Percentiles rank a stretch among this genome's conserved stretches.
phyloP scores from a whole-genome alignment of 176 grass and related monocot genomes.

The Eremochloa ophiuroides region DNA sequence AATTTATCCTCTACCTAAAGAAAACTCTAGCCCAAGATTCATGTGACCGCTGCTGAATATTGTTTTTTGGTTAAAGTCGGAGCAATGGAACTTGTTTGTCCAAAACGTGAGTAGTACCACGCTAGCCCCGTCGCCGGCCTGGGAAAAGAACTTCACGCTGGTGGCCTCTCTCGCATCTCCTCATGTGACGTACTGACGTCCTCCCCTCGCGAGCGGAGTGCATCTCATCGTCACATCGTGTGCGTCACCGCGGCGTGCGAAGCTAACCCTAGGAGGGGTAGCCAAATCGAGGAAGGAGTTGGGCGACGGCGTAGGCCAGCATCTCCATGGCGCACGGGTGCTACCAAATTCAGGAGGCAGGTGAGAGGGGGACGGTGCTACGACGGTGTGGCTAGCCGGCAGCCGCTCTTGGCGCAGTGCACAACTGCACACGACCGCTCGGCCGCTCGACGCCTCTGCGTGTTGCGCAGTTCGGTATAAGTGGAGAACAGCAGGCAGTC shows the following conservation, averaged over 20 bases:
- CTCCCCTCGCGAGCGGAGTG: too few relatives aligned
- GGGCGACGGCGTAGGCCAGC: too few relatives aligned
- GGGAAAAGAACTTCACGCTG: background rate
- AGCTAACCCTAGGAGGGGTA: background rate
- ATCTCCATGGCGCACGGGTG: background rate
- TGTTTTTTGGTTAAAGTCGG: too few relatives aligned
- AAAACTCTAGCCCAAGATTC: too few relatives aligned
- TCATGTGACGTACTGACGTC: background rate
- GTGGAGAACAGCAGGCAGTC: background rate
- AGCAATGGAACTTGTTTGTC: too few relatives aligned
- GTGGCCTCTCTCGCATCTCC: background rate
- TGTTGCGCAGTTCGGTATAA: background rate
- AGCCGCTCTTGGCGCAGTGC: too few relatives aligned
- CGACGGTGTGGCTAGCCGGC: too few relatives aligned
- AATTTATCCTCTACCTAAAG: too few relatives aligned
- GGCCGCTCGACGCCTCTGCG: background rate
- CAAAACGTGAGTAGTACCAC: too few relatives aligned
- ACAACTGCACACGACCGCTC: too few relatives aligned
- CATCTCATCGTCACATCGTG: background rate
- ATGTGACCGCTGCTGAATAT: too few relatives aligned
- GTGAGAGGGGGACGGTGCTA: background rate
- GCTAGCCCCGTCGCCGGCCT: background rate
- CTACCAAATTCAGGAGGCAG: too few relatives aligned
- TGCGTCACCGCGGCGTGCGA: background rate
- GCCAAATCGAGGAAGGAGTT: background rate